A percentile compares a stretch with the other conserved stretches of the same genome.
These are phyloP conservation scores for Botryosphaeria dothidea DNA, from an alignment of 2,329 filamentous ascomycete species.

Conservation along the genomic window DNA sequence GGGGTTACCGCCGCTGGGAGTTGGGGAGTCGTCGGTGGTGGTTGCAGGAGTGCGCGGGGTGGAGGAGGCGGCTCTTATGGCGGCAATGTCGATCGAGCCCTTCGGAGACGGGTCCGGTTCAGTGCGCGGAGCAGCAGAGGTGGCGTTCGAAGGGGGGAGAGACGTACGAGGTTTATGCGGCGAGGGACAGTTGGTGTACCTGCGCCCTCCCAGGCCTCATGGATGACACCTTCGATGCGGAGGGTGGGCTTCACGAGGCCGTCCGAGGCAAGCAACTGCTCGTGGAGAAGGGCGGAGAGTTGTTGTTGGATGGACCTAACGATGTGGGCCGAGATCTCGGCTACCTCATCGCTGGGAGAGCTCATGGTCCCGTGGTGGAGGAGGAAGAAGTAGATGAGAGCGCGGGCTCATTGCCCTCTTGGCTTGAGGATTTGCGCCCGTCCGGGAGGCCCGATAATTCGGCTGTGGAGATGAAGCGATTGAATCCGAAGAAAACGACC, in stretches of 20 bases:
- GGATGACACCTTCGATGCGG: conserved; percentile 5
- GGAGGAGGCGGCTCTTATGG: conserved; percentile 4
- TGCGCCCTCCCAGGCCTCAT: conserved; percentile 7
- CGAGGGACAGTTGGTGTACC: background rate
- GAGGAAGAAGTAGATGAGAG: background rate
- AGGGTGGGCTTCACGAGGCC: background rate
- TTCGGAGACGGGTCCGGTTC: background rate
- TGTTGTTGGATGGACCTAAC: conserved; percentile 7
- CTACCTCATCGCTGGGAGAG: conserved; percentile 5
- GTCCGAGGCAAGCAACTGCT: background rate
- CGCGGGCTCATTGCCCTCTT: background rate
- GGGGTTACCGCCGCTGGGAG: background rate
- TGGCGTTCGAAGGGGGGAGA: background rate
- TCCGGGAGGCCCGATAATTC: background rate
- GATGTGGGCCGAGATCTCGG: conserved; percentile 1
- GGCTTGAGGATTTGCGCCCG: background rate
- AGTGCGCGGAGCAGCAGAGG: background rate
- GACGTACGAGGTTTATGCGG: conserved; percentile 10
- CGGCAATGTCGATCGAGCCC: conserved; percentile 11
- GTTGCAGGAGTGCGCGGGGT: background rate
- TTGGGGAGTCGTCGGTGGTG: background rate
- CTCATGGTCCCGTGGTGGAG: background rate
- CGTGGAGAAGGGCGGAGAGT: background rate
- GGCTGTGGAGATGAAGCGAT: background rate
- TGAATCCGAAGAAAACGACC: background rate